Evolutionary conservation across 148 eudicot genomes (phyloP).

Genomic region (Linanthus parryae): DNA sequence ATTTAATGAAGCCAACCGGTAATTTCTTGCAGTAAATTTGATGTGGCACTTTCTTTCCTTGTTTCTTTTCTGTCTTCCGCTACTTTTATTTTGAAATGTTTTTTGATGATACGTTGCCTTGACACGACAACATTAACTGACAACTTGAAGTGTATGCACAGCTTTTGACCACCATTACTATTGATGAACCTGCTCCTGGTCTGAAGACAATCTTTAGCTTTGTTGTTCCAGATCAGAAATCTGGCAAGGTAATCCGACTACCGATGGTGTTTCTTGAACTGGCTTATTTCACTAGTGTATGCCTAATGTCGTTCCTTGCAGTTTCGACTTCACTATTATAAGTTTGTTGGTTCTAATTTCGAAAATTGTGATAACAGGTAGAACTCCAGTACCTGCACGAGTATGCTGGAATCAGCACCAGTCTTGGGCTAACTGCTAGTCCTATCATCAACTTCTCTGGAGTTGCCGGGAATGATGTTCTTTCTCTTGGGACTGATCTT

Average conservation of each 20-base stretch:
- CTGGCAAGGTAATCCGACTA: conserved; percentile 67
- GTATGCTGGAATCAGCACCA: conserved; percentile 84
- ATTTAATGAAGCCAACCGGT: too few species aligned
- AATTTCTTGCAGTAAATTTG: too few species aligned
- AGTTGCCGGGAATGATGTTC: conserved; percentile 55
- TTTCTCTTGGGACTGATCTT: conserved; percentile 78
- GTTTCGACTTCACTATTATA: too few species aligned
- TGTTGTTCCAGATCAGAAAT: conserved; percentile 77
- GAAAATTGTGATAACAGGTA: conserved; percentile 35
- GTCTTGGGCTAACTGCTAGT: conserved; percentile 82
- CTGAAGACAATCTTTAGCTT: conserved; percentile 83
- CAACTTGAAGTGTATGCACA: conserved; percentile 8
- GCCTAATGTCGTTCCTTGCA: too few species aligned
- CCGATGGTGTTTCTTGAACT: too few species aligned
- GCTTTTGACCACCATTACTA: conserved; percentile 70
- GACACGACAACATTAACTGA: too few species aligned
- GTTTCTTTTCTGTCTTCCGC: too few species aligned
- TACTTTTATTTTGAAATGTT: too few species aligned
- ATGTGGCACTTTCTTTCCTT: too few species aligned
- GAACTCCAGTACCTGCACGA: conserved; percentile 94
- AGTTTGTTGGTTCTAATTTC: not conserved
- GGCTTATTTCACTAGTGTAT: too few species aligned
- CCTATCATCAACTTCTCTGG: conserved; percentile 90
- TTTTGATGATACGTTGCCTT: too few species aligned
- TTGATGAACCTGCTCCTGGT: conserved; percentile 95